These are phyloP conservation scores for Alternaria longipes DNA, from an alignment of 2,329 filamentous ascomycete species.

Conservation along the genomic window DNA sequence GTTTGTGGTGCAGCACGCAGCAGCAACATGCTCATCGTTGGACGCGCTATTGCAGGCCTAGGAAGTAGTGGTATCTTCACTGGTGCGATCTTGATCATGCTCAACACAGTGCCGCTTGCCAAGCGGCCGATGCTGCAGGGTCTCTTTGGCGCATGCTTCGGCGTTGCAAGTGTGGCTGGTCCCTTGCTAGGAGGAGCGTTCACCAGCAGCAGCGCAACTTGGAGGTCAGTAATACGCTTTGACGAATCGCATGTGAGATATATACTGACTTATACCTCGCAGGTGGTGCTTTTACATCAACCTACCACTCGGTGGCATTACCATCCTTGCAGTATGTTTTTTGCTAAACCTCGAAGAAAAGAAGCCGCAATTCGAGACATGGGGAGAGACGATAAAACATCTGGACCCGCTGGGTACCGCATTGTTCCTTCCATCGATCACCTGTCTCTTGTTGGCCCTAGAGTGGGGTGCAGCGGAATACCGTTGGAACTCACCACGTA, in stretches of 20 bases:
- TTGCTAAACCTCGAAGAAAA: slow-evolving; percentile 47
- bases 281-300: slow-evolving; percentile 62
- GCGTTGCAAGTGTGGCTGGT: slow-evolving; percentile 54
- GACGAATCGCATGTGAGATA: not conserved
- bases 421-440: slow-evolving; percentile 55
- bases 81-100: slow-evolving; percentile 46
- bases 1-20: slow-evolving; percentile 59
- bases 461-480: slow-evolving; percentile 60
- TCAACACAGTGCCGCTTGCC: slow-evolving; percentile 50
- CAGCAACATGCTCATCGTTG: slow-evolving; percentile 43
- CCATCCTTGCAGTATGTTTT: slow-evolving; percentile 44
- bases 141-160: slow-evolving; percentile 52
- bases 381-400: slow-evolving; percentile 47
- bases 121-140: slow-evolving; percentile 55
- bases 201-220: slow-evolving; percentile 52
- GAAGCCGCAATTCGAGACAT: slow-evolving; percentile 37
- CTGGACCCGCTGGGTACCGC: slow-evolving; percentile 56
- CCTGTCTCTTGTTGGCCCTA: slow-evolving; percentile 58
- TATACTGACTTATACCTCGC: not conserved
- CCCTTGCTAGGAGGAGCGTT: slow-evolving; percentile 57
- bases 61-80: slow-evolving; percentile 47
- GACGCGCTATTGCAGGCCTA: slow-evolving; percentile 43
- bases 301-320: slow-evolving; percentile 60
- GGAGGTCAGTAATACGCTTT: slow-evolving; percentile 29
- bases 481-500: slow-evolving; percentile 51